Evolutionary conservation across 75 land plant genomes (phyloP).

Genomic region (Pinus tabuliformis): DNA sequence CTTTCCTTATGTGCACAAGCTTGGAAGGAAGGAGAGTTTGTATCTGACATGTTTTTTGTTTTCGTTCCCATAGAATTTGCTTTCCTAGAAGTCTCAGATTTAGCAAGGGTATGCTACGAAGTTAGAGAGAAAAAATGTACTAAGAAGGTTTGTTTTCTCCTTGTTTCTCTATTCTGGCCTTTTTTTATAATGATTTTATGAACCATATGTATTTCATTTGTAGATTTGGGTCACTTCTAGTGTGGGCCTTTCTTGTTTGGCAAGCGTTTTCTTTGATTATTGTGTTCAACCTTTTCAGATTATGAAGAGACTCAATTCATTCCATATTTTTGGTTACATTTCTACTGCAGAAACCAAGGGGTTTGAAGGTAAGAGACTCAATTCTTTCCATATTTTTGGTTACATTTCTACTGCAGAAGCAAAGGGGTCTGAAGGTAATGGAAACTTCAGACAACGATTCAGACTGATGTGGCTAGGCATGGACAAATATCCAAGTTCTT

Average conservation of each 20-base stretch:
- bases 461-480: slow-evolving; percentile 14
- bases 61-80: slow-evolving; percentile 13
- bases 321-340: neutral
- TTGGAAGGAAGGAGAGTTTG: neutral
- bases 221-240: neutral
- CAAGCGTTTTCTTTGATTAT: neutral
- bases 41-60: neutral
- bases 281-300: neutral
- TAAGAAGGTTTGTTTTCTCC: too few relatives aligned
- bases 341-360: slow-evolving; percentile 37
- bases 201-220: neutral
- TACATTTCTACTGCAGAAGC: slow-evolving; percentile 22
- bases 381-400: neutral
- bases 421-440: slow-evolving; percentile 52
- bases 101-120: neutral
- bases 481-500: neutral
- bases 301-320: neutral
- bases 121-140: too few relatives aligned
- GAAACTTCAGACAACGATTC: slow-evolving; percentile 39
- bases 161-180: neutral
- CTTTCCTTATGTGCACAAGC: neutral
- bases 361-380: slow-evolving; percentile 32
- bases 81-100: slow-evolving; percentile 19
- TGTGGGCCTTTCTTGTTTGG: too few relatives aligned
- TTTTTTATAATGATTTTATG: too few relatives aligned